Evolutionary conservation across 306 rosid genomes (phyloP), one percentile per base, ranked within the genome.

Genomic region (Pterocarpus macrocarpus): DNA sequence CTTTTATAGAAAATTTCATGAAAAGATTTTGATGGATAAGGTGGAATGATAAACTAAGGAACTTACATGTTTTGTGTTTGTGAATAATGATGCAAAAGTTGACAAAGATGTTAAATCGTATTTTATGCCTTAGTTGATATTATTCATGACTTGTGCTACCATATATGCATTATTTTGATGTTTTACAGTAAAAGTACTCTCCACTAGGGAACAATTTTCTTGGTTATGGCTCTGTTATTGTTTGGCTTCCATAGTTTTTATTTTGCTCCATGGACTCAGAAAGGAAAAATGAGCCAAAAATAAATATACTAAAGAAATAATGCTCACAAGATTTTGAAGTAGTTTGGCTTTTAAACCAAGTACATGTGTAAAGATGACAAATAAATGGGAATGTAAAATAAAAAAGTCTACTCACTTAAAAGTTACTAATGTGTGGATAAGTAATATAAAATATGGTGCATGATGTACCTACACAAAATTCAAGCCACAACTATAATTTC

Each of bases 1-100:
- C 76, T 49, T 84, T 92, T 79, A 81, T 76, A 39, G 35, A 73
- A 76, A 82, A 73, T 66, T 81, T 80, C 68, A 64, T 56, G 47
- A 43, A 88, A 72, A 64, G 55, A 3, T 61, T 52, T 41, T 45
- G 39, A 45, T 28, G 5, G 22, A 68, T 75, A 71, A 68, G 16
- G 13, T 47, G 7, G 33, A 12, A 22, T 58, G 58, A 53, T 72
- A 15, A 80, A 59, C 57, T 36, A 30, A 16, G 75, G 41, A 49
- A 47, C 77, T 36, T 62, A 4, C 3, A 52, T 69, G 78, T 34
- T 78, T 15, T 69, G 22, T 52, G 32, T 49, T 15, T 70, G 44
- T 79, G 59, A 33, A 68, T 80, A 72, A 14, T 75, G 73, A 71
- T 75, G 16, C 65, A 80, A 61, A 73, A 32, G 74, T 73, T 67